A percentile compares a stretch with the other conserved stretches of the same genome.
Conservation (phyloP, 768 basidiomycete genomes). For the Tubosaeta sp. region DNA sequence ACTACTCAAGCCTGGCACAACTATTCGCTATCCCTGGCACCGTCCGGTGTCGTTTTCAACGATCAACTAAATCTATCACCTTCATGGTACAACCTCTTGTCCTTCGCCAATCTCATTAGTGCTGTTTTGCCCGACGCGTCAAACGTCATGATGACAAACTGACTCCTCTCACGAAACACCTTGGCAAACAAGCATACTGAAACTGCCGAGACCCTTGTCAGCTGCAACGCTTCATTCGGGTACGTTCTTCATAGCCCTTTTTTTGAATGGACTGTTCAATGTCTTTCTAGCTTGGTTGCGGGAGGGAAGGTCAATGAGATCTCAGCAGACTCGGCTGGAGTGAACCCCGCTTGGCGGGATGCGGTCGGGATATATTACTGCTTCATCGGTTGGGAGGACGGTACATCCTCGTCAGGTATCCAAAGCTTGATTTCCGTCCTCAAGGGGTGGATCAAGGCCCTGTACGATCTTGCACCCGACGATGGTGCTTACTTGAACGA, state of each 20-base stretch:
- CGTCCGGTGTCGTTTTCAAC: slow-evolving; percentile 2
- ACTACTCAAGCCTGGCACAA: no score
- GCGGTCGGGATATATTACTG: slow-evolving; percentile 36
- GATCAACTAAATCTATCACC: not conserved
- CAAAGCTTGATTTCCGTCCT: slow-evolving; percentile 8
- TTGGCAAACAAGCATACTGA: slow-evolving; percentile 4
- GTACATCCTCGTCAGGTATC: slow-evolving; percentile 13
- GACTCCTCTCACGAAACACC: slow-evolving; percentile 10
- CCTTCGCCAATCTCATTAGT: no score
- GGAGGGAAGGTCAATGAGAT: slow-evolving; percentile 41
- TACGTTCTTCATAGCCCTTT: slow-evolving; percentile 5
- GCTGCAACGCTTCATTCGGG: slow-evolving; percentile 5
- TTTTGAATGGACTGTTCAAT: no score
- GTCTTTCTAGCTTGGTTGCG: slow-evolving; percentile 23
- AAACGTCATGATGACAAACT: slow-evolving; percentile 3
- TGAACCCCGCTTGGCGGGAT: slow-evolving; percentile 47
- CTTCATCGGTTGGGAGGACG: slow-evolving; percentile 20
- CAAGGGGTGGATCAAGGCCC: slow-evolving; percentile 17
- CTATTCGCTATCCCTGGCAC: slow-evolving; percentile 12
- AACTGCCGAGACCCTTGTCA: slow-evolving; percentile 3
- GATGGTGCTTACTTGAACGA: slow-evolving; percentile 47
- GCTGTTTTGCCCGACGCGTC: no score
- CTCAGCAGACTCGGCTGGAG: slow-evolving; percentile 35
- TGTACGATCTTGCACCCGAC: slow-evolving; percentile 30
- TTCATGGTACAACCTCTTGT: slow-evolving; percentile 8